Evolutionary conservation across 1,139 yeast species (phyloP), one percentile per base, ranked within the genome.

Genomic region (Meyerozyma smithsonii): DNA sequence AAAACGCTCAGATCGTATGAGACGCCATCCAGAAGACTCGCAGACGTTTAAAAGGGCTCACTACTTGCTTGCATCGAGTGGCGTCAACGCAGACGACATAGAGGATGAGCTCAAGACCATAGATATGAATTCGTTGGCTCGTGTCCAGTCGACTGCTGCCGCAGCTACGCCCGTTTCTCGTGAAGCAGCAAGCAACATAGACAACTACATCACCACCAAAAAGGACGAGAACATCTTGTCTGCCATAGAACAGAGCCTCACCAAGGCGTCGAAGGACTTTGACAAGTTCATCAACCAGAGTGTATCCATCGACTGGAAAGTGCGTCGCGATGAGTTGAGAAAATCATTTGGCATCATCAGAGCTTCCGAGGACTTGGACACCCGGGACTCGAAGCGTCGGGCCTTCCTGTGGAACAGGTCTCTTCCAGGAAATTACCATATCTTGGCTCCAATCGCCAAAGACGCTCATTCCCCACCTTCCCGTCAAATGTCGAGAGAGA

Each of bases 61-160:
- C 54, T 90, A 90, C 57, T 66, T 90, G 36, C 70, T 92, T 41
- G 96, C 97, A 2, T 86, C 94, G 1, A 84, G 94, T 55, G 97
- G 96, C 0, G 74, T 90, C 40, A 83, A 88, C 42, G 86, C 95
- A 35, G 96, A 88, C 52, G 95, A 88, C 42, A 82, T 92, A 36
- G 90, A 85, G 48, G 70, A 72, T 36, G 90, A 86, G 40, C 65
- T 83, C 47, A 74, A 73, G 38, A 44, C 64, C 10, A 62, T 67
- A 25, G 57, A 58, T 32, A 45, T 61, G 10, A 21, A 39, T 2
- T 25, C 42, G n/a, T 40, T 49, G 34, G 34, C 34, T 3, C 34
- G 34, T 4, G 21, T 14, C 4, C 34, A 30, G 15, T 26, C 30
- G 30, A n/a, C 30, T 14, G 12, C 30, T 3, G 30, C 37, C 10